These are phyloP conservation scores for Phyllosticta capitalensis DNA, from an alignment of 2,329 filamentous ascomycete species.

Conservation along the genomic window DNA sequence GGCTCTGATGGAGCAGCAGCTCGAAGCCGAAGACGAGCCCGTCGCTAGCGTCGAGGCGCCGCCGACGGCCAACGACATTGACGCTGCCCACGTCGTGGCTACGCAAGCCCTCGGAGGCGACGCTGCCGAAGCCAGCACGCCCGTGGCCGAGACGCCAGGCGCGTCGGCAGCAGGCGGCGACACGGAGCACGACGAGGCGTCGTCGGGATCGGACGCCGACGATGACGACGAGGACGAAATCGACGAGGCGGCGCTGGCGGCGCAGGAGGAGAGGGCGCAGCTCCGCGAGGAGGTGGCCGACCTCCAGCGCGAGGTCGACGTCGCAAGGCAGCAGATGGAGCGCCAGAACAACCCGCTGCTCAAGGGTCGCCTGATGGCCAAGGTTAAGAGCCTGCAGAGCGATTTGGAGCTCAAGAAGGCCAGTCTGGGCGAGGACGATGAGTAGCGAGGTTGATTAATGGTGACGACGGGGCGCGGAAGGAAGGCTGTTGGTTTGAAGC, in stretches of 20 bases:
- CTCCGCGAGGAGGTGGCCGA: constrained; percentile 46
- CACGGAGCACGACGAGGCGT: constrained; percentile 23
- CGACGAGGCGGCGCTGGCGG: constrained; percentile 43
- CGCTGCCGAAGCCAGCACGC: constrained; percentile 12
- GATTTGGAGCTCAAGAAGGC: constrained; percentile 45
- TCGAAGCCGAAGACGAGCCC: constrained; percentile 24
- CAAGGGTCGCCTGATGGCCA: constrained; percentile 39
- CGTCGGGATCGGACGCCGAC: constrained; percentile 33
- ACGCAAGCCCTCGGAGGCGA: constrained; percentile 26
- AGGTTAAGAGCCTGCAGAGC: constrained; percentile 41
- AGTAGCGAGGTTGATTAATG: background rate
- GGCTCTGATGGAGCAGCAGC: constrained; percentile 22
- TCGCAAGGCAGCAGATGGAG: constrained; percentile 33
- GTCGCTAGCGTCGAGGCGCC: constrained; percentile 13
- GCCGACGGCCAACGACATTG: constrained; percentile 16
- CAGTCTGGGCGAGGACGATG: constrained; percentile 16
- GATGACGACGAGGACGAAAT: constrained; percentile 35
- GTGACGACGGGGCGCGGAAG: background rate
- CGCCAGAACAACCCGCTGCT: constrained; percentile 40
- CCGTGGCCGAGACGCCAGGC: constrained; percentile 21
- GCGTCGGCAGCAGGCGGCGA: constrained; percentile 13
- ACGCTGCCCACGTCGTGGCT: constrained; percentile 25
- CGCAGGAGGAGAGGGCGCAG: constrained; percentile 38
- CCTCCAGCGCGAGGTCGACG: constrained; percentile 41
- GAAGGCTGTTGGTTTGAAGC: background rate